Conservation (phyloP, 2,329 filamentous ascomycete species). For the Penicillium sp. region DNA sequence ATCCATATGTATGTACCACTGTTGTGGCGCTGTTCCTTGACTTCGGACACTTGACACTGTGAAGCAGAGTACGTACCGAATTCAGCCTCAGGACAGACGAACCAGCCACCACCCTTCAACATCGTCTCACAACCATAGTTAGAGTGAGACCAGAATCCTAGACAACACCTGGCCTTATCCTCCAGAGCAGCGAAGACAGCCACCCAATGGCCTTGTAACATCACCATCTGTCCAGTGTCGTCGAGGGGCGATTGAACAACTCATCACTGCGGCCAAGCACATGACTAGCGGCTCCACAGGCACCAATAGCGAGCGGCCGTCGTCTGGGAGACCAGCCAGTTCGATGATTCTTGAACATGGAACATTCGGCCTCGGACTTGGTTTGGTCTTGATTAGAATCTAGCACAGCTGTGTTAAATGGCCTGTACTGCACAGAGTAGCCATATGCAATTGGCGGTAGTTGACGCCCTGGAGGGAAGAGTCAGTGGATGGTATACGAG, state of each 20-base stretch:
- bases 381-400: not conserved
- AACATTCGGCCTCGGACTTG: no score
- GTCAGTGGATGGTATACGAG: not conserved
- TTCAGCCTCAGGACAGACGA: not conserved
- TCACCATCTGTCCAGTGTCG: not conserved
- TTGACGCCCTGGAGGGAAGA: not conserved
- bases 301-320: conserved; percentile 12
- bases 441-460: not conserved
- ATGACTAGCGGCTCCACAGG: conserved; percentile 12
- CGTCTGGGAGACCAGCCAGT: conserved; percentile 9
- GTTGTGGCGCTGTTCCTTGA: not conserved
- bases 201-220: conserved; percentile 7
- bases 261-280: conserved; percentile 14
- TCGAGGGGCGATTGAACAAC: conserved; percentile 13
- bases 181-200: not conserved
- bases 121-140: not conserved
- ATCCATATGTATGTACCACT: no score
- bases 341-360: not conserved
- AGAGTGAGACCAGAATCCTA: not conserved
- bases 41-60: no score
- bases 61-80: no score
- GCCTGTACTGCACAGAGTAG: not conserved
- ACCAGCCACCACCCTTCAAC: not conserved
- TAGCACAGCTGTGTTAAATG: not conserved
- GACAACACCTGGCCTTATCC: not conserved